Base-by-base conservation (phyloP, 306 rosid genomes). In the Prunus dulcis region DNA sequence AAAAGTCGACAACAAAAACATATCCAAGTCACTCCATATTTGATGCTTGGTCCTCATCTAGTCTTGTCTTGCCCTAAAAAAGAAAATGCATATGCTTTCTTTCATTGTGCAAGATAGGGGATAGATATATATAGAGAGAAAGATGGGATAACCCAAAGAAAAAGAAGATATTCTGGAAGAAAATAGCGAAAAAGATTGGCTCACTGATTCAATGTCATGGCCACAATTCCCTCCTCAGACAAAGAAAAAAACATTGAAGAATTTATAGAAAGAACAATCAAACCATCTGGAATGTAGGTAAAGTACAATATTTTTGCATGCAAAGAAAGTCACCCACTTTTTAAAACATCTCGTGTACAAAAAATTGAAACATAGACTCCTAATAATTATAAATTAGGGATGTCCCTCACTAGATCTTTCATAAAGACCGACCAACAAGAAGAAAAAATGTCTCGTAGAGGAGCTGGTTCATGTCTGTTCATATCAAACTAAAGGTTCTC, bases 31-130 rank as follows among this genome's bases (percentile, higher is more conserved):
- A 82, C 74, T 79, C 86, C 90, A 83, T 82, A 34, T 34, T 34
- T 34, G 41, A 34, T 34, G 8, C 41, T 34, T 34, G 41, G 0
- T 34, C 41, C 41, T 91, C 97, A 91, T 88, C 94, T 91, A 89
- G 89, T 88, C 88, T 89, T 86, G 87, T 91, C 93, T 89, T 88
- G 84, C 87, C 91, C 95, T 89, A 88, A 85, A 86, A 85, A 88
- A 81, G 64, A 85, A 86, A 86, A 88, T 82, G 70, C 82, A 79
- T 84, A 76, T 74, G 81, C 82, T 83, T 84, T 85, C 85, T 86
- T 84, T 91, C 80, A 84, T 80, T 81, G 85, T 71, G 79, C 85
- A 86, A 89, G 83, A 90, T 76, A 34, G 78, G 77, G 76, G 81
- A 76, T 4, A 79, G 68, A 84, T 57, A 30, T 3, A 3, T 3